Base-by-base conservation (phyloP, 2,329 filamentous ascomycete species). In the Amesomyces nigricolor region DNA sequence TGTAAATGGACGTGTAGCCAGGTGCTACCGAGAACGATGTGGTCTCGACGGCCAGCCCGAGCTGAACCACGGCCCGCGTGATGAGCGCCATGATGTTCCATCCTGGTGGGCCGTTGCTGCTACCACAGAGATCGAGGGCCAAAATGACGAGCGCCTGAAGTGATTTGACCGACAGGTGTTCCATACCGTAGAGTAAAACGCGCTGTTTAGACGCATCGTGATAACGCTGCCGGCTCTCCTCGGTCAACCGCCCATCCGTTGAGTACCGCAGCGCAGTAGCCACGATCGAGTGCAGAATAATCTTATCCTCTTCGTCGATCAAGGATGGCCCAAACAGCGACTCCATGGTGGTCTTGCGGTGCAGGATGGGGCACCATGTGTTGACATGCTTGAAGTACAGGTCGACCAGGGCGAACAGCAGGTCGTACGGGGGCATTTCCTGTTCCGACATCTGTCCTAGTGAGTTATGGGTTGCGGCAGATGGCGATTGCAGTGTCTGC, bases 81-180 rank as follows among this genome's bases (percentile, higher is more conserved):
- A 96, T 95, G 49, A 96, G 73, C 6, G 91, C 91, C 70, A 96
- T 83, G 56, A 96, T 79, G 66, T 95, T 95, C 91, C 91, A 95
- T 2, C 89, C 91, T 0, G 91, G 90, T 2, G 91, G 91, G 0
- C 91, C 91, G 67, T 96, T 95, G 38, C 90, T 91, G 63, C 82
- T 88, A 8, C 91, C 91, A 32, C 90, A 86, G 22, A 95, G 78
- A 66, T 96, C 91, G 10, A 96, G 73, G 0, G 91, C 89, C 5
- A 96, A 75, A 48, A 96, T 94, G 1, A 95, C 89, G 6, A 96
- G 75, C 5, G 91, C 91, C 67, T 96, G 90, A 5, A 96, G 75
- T 1, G 89, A 85, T 68, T 91, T 92, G 56, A 96, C 89, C 0
- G 90, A 94, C 11, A 89, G 91, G 63, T 94, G 91, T 65, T 95